phyloP scores from a whole-genome alignment of 2,329 filamentous ascomycete genomes.

The Microsporum audouinii region DNA sequence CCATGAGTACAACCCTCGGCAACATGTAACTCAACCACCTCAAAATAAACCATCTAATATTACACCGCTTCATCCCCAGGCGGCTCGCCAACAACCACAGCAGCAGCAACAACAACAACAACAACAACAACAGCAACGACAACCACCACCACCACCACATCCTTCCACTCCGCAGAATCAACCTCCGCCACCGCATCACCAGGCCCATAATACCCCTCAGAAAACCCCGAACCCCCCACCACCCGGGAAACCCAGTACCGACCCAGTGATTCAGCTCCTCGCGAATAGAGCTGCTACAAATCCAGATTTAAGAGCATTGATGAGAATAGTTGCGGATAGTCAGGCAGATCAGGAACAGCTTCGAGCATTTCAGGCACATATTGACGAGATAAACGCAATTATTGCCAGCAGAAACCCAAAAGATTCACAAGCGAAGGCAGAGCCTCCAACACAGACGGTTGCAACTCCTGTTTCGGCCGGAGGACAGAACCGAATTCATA shows the following conservation, averaged over 20 bases:
- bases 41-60: background rate
- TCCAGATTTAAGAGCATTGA: slow-evolving; percentile 39
- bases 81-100: slow-evolving; percentile 2
- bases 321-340: slow-evolving; percentile 41
- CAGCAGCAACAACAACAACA: background rate
- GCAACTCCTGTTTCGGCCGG: slow-evolving; percentile 2
- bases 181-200: background rate
- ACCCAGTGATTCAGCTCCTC: slow-evolving; percentile 43
- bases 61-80: slow-evolving; percentile 3
- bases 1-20: slow-evolving; percentile 34
- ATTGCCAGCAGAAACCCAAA: slow-evolving; percentile 36
- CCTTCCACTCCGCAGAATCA: background rate
- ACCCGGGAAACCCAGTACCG: slow-evolving; percentile 35
- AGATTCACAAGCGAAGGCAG: slow-evolving; percentile 20
- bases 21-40: slow-evolving; percentile 17
- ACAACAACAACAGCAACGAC: background rate
- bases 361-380: slow-evolving; percentile 40
- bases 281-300: slow-evolving; percentile 41
- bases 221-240: slow-evolving; percentile 16
- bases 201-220: slow-evolving; percentile 12
- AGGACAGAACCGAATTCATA: slow-evolving; percentile 4
- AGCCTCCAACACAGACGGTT: slow-evolving; percentile 6
- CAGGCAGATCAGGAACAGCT: slow-evolving; percentile 40
- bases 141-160: background rate
- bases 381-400: slow-evolving; percentile 41